Base-by-base conservation (phyloP, 208 protist genomes). In the Balamuthia mandrillaris region DNA sequence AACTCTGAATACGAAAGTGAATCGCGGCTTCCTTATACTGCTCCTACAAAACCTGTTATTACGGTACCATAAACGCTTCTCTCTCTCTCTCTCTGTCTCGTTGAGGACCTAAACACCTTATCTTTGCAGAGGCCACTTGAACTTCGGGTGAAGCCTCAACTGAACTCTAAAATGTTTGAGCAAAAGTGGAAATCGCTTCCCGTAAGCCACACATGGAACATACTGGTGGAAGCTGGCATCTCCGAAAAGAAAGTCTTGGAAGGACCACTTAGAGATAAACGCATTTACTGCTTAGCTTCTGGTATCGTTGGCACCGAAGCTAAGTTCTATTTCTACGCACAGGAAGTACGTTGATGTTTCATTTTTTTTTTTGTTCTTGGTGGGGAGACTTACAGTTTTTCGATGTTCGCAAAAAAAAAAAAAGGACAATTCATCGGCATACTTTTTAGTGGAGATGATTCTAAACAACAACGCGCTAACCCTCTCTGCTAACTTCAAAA, bases 251-350 rank as follows among this genome's bases (percentile, higher is more conserved):
- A 16, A 16, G 24, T 7, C 52, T 18, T 16, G 47, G 47, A 18
- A 10, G 10, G 47, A 18, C 14, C 47, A 52, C 56, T 10, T 35
- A 37, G 33, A 68, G 60, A n/a, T n/a, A 14, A 68, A n/a, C 60
- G 60, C 35, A 49, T 75, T 29, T 14, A 35, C 24, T 44, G 33
- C 39, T 54, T 75, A n/a, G 66, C 66, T 29, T 75, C 66, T 3
- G 66, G 66, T 44, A 39, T 7, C 39, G 66, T 75, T 7, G 66
- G 66, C n/a, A n/a, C 24, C 3, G n/a, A 35, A 5, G 7, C 31
- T 44, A 75, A 75, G 66, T 75, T 39, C 42, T 75, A 75, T 27
- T 75, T 75, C 42, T 75, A 33, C 66, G 66, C 66, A 21, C 66
- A 75, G 42, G 66, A 68, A 35, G 60, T 60, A 16, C 3, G 7